A percentile compares a stretch with the other conserved stretches of the same genome.
These are phyloP conservation scores for Anastatica hierochuntica DNA, from an alignment of 345 rosid species.

Conservation along the genomic window DNA sequence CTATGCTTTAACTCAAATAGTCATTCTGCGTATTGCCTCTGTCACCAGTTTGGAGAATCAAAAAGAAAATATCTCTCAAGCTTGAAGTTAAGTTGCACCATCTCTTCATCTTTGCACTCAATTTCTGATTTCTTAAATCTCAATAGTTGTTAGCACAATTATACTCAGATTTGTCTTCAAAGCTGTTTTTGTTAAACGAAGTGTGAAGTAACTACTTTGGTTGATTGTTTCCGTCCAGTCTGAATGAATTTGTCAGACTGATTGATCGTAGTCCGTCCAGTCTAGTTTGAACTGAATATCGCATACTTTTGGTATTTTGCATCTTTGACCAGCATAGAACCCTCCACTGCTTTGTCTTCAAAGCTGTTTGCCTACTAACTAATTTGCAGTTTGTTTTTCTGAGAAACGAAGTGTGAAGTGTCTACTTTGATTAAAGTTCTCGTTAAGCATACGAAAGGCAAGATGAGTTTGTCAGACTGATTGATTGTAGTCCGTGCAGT, in stretches of 20 bases:
- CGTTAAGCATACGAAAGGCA: no score
- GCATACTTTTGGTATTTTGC: not conserved
- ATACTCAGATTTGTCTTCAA: not conserved
- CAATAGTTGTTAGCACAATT: not conserved
- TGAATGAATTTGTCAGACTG: not conserved
- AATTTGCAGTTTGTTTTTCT: no score
- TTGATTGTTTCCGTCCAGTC: no score
- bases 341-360: no score
- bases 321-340: not conserved
- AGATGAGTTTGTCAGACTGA: not conserved
- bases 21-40: no score
- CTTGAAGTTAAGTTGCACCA: not conserved
- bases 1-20: not conserved
- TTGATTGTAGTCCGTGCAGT: not conserved
- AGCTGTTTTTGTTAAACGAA: not conserved
- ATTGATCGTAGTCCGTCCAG: not conserved
- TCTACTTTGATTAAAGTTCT: no score
- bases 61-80: slow-evolving; percentile 14
- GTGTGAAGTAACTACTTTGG: no score
- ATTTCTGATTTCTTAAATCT: not conserved
- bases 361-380: no score
- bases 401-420: no score
- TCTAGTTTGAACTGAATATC: not conserved
- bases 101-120: not conserved
- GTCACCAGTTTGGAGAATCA: slow-evolving; percentile 27